These are phyloP conservation scores for Paramecium tetraurelia DNA, from an alignment of 73 alveolate species.

Conservation along the genomic window DNA sequence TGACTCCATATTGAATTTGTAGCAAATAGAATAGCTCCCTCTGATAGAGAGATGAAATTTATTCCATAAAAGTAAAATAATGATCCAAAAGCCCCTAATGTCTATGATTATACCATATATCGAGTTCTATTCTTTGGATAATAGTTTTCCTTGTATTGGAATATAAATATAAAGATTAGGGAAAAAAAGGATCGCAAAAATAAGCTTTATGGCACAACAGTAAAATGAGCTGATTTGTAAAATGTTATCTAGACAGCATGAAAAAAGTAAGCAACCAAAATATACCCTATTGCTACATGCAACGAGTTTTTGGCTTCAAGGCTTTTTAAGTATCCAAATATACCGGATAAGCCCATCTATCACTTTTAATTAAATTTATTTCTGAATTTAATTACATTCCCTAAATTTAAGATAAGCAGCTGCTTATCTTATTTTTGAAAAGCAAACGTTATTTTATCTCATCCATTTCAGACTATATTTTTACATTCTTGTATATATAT, in stretches of 20 bases:
- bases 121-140: background rate
- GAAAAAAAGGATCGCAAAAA: background rate
- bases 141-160: background rate
- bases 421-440: background rate
- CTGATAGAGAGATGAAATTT: background rate
- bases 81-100: background rate
- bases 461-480: too few relatives aligned
- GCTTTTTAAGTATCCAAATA: background rate
- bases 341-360: background rate
- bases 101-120: background rate
- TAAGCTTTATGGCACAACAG: background rate
- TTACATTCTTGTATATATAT: too few relatives aligned
- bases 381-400: background rate
- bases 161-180: background rate
- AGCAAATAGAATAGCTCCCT: background rate
- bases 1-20: slow-evolving; percentile 10
- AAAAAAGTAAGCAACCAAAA: background rate
- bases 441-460: background rate
- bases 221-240: background rate
- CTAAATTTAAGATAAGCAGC: background rate
- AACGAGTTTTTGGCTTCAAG: background rate
- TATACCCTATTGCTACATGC: background rate
- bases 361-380: background rate
- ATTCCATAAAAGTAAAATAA: background rate
- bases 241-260: background rate